A percentile compares a stretch with the other conserved stretches of the same genome.
Conservation (phyloP, 805 yeast genomes). For the Kregervanrija delftensis region DNA sequence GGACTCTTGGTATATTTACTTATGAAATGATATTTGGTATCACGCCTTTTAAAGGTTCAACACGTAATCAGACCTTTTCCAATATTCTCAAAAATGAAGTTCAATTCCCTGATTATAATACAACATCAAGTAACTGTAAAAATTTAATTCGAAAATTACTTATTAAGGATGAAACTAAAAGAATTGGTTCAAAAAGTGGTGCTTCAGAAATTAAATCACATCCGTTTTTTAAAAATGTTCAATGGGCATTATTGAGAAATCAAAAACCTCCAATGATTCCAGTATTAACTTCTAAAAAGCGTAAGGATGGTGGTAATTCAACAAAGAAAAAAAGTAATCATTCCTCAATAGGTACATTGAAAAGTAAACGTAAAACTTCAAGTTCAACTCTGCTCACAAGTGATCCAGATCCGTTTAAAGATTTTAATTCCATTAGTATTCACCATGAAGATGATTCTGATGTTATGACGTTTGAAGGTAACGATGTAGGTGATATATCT, state of each 20-base stretch:
- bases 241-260: slow-evolving; percentile 92
- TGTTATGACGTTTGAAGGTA: slow-evolving; percentile 40
- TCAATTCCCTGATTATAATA: slow-evolving; percentile 55
- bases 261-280: slow-evolving; percentile 97
- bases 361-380: slow-evolving; percentile 27
- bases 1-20: slow-evolving; percentile 92
- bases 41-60: slow-evolving; percentile 93
- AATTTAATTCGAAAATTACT: slow-evolving; percentile 72
- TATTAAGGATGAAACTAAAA: slow-evolving; percentile 80
- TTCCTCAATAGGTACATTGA: slow-evolving; percentile 39
- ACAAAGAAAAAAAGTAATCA: slow-evolving; percentile 14
- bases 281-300: slow-evolving; percentile 36
- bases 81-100: slow-evolving; percentile 82
- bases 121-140: slow-evolving; percentile 68
- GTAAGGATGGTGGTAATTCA: slow-evolving; percentile 9
- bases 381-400: slow-evolving; percentile 16
- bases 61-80: slow-evolving; percentile 83
- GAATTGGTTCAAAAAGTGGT: slow-evolving; percentile 89
- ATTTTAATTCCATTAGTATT: slow-evolving; percentile 80
- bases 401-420: slow-evolving; percentile 67
- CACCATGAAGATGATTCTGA: slow-evolving; percentile 56
- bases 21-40: slow-evolving; percentile 95
- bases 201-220: slow-evolving; percentile 93
- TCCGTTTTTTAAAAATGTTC: slow-evolving; percentile 82
- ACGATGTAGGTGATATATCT: slow-evolving; percentile 47